Evolutionary conservation across 1,139 yeast species (phyloP).

Genomic region (Williopsis jadinii): DNA sequence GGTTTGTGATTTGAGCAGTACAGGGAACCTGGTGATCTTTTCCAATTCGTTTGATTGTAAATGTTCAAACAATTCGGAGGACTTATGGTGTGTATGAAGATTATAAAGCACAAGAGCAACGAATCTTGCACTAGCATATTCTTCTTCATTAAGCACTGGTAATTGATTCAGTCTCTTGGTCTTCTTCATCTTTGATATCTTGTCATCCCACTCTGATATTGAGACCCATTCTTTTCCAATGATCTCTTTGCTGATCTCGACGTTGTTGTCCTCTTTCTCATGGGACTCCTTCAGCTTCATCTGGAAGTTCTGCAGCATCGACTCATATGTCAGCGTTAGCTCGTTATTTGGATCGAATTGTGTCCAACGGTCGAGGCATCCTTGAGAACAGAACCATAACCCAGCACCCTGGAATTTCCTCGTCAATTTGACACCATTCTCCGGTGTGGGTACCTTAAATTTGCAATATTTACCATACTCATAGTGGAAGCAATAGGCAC

Average conservation of each 20-base stretch:
- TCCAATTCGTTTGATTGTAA: constrained; percentile 52
- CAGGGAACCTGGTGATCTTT: constrained; percentile 44
- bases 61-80: constrained; percentile 27
- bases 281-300: constrained; percentile 13
- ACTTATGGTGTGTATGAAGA: constrained; percentile 10
- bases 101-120: constrained; percentile 25
- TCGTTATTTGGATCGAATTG: constrained; percentile 23
- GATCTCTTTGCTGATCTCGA: constrained; percentile 10
- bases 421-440: not conserved
- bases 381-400: constrained; percentile 46
- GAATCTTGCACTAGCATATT: constrained; percentile 33
- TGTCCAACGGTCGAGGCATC: constrained; percentile 35
- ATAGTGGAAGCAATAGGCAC: constrained; percentile 48
- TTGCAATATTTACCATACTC: constrained; percentile 44
- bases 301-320: constrained; percentile 27
- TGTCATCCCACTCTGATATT: constrained; percentile 32
- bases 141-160: constrained; percentile 31
- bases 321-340: constrained; percentile 21
- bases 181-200: constrained; percentile 22
- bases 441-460: constrained; percentile 22
- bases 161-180: constrained; percentile 19
- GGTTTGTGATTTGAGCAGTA: constrained; percentile 42
- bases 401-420: constrained; percentile 35
- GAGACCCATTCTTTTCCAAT: constrained; percentile 25
- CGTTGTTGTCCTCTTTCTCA: constrained; percentile 7